These are phyloP conservation scores for Fusarium praegraminearum DNA, from an alignment of 2,329 filamentous ascomycete genomes.

Conservation along the genomic window DNA sequence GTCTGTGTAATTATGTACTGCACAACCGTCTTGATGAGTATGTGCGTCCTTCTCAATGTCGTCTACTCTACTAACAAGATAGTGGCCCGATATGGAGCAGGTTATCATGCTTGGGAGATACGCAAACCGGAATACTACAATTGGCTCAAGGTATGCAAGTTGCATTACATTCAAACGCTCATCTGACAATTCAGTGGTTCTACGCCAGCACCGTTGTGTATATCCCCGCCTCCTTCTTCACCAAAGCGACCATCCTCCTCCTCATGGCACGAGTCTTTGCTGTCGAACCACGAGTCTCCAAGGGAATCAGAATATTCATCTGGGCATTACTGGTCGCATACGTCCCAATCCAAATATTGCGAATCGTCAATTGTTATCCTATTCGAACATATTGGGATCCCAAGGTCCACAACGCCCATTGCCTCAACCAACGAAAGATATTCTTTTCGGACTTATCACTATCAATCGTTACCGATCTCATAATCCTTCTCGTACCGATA, in stretches of 20 bases:
- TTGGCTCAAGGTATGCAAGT: conserved; percentile 34
- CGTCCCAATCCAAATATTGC: conserved; percentile 50
- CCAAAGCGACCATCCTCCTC: conserved; percentile 41
- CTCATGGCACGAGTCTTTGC: conserved; percentile 43
- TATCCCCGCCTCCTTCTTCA: conserved; percentile 41
- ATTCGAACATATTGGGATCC: conserved; percentile 57
- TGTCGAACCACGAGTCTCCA: conserved; percentile 29
- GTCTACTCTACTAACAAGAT: not conserved
- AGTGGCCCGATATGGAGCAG: conserved; percentile 40
- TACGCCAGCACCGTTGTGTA: conserved; percentile 41
- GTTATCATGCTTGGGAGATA: conserved; percentile 43
- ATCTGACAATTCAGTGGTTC: conserved; percentile 35
- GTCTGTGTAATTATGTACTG: conserved; percentile 22
- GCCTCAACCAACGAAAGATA: conserved; percentile 52
- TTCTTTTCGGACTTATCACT: conserved; percentile 37
- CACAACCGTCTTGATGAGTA: conserved; percentile 35
- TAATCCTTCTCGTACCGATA: conserved; percentile 36
- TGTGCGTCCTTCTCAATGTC: not conserved
- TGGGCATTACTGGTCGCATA: conserved; percentile 34
- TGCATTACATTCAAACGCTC: rapidly evolving
- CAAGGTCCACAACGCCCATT: conserved; percentile 42
- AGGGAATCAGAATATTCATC: conserved; percentile 34
- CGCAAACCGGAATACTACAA: conserved; percentile 31
- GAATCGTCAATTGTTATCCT: conserved; percentile 57
- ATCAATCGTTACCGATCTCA: conserved; percentile 36